A percentile compares a stretch with the other conserved stretches of the same genome.
Conservation (phyloP, 2,329 filamentous ascomycete species). For the Aureobasidium sp. region DNA sequence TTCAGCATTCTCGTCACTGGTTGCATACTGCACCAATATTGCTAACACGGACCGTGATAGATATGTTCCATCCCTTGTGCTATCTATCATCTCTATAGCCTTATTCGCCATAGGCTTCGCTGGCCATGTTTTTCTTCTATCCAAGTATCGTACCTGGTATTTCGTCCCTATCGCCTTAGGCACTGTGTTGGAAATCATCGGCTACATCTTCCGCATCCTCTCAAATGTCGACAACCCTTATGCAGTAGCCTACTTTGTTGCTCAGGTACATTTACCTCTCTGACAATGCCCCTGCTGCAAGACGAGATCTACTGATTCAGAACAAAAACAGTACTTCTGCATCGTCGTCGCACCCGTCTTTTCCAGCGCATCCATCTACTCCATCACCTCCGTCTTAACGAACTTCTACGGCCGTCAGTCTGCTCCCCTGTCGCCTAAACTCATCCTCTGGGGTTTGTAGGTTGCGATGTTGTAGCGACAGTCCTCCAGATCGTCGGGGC, state of each 20-base stretch:
- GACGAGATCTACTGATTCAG: too few relatives aligned
- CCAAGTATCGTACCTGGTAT: constrained; percentile 37
- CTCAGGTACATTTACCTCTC: constrained; percentile 23
- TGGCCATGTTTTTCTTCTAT: constrained; percentile 27
- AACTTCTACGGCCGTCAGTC: constrained; percentile 35
- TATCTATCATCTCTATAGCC: not conserved
- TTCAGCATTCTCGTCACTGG: not conserved
- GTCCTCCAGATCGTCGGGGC: constrained; percentile 47
- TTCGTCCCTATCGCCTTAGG: constrained; percentile 39
- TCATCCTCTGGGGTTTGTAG: constrained; percentile 48
- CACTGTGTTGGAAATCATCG: constrained; percentile 41
- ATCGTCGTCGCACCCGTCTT: constrained; percentile 53
- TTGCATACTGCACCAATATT: not conserved
- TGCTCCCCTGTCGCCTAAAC: constrained; percentile 37
- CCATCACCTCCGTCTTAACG: constrained; percentile 45
- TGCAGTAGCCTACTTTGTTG: constrained; percentile 46
- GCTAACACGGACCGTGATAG: not conserved
- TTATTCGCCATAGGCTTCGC: not conserved
- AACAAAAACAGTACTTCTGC: constrained; percentile 44
- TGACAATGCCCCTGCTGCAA: too few relatives aligned
- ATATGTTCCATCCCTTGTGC: not conserved
- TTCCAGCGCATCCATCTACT: constrained; percentile 48
- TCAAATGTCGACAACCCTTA: constrained; percentile 45
- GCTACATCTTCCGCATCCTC: constrained; percentile 42
- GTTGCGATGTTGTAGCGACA: constrained; percentile 46